Base-by-base conservation (phyloP, 768 basidiomycete species). In the Hortiboletus campestris region DNA sequence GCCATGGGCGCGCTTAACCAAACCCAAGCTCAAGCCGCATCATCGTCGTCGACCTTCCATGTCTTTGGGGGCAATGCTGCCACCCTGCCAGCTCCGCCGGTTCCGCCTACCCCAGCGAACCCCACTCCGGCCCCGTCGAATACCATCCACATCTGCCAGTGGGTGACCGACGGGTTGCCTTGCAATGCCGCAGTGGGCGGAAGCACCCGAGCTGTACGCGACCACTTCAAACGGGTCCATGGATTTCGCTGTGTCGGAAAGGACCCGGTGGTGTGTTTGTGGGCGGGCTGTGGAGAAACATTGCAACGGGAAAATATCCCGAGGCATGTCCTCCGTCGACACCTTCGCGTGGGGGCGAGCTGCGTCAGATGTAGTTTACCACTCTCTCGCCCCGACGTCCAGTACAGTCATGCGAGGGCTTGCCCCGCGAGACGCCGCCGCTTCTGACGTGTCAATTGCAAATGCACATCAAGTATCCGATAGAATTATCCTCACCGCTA, bases 301-400 rank as follows among this genome's bases (percentile, higher is more conserved):
- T 9, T 67, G 8, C 64, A 60, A 31, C 35, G 50, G 13, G 66
- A 68, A 34, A 68, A 35, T 13, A 22, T 67, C 3, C 52, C 64
- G 0, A 53, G 67, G 10, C 67, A 67, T 20, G 60, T 67, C 6
- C 17, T 62, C 2, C n/a, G 55, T 0, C 8, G 51, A 25, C 67
- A 67, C 36, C 35, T 68, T 17, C 51, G 28, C 2, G 47, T 61
- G 13, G 50, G 49, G 40, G 56, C 58, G 42, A 2, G 1, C 4
- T 67, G 67, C 36, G 12, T 0, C 2, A n/a, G 1, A 2, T 67
- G 67, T 38, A 57, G 62, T 1, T 1, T 55, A 5, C 6, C 28
- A 12, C 58, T 68, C 29, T 66, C 67, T 42, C 66, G 67, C 5
- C 31, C 41, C 10, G 67, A 67, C 34, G 67, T 67, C 47, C 52